A percentile compares a stretch with the other conserved stretches of the same genome.
Evolutionary conservation across 164 flowering plant species (phyloP).

Genomic region (Buxus sempervirens): DNA sequence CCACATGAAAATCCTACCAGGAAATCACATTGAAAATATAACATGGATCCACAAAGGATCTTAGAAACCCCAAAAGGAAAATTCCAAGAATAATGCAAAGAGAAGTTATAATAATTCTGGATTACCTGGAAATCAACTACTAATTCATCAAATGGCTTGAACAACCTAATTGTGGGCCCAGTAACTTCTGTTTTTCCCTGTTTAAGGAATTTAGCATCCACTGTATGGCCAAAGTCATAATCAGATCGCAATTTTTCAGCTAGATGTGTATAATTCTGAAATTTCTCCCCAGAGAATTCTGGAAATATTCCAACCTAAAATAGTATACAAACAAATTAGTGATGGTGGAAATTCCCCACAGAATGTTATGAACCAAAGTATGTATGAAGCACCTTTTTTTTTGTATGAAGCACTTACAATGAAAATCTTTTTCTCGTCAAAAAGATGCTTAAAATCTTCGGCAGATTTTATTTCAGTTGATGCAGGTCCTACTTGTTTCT

Average conservation of each 20-base stretch:
- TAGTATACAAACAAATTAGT: background rate
- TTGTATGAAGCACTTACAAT: constrained; percentile 50
- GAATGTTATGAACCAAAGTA: background rate
- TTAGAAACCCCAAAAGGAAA: background rate
- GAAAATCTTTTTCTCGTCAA: constrained; percentile 52
- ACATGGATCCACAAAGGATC: background rate
- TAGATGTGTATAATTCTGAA: constrained; percentile 48
- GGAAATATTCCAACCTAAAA: constrained; percentile 84
- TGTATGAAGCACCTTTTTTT: no score
- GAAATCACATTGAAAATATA: background rate
- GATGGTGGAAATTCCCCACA: background rate
- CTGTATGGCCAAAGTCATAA: constrained; percentile 79
- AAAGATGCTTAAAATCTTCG: constrained; percentile 50
- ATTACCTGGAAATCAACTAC: constrained; percentile 76
- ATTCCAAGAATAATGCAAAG: background rate
- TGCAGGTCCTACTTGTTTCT: constrained; percentile 86
- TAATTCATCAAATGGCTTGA: constrained; percentile 95
- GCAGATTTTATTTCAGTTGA: constrained; percentile 68
- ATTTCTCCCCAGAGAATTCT: constrained; percentile 80
- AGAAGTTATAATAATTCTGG: background rate
- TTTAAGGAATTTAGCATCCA: constrained; percentile 77
- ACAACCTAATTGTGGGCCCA: constrained; percentile 64
- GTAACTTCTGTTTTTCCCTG: constrained; percentile 68
- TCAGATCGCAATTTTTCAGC: constrained; percentile 85
- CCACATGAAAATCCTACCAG: constrained; percentile 66